Base-by-base conservation (phyloP, 2,329 filamentous ascomycete species). In the Alternaria alternata region DNA sequence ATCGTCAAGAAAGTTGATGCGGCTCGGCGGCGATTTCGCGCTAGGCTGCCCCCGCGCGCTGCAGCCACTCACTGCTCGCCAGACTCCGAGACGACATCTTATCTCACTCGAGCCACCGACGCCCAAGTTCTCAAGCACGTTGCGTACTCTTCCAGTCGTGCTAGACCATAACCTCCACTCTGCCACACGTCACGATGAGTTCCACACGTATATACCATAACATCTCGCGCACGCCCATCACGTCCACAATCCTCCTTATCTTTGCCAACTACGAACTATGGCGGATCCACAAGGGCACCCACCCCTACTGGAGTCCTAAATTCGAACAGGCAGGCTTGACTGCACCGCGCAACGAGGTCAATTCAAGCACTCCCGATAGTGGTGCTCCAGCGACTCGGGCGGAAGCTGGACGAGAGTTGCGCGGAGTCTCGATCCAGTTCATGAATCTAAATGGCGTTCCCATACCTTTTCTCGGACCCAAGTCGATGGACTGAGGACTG, bases 381-480 rank as follows among this genome's bases (percentile, higher is more conserved):
- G 56, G 46, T 28, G 55, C 55, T 22, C 43, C 39, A 9, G 39
- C 20, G 41, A 20, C 51, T 32, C 54, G 42, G 36, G 48, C 36
- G 24, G 55, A 56, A 28, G 49, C 53, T 9, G 61, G 41, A 38
- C 30, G 52, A 34, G 59, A 62, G 16, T 26, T 49, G 14, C 44
- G 60, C 32, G 63, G 57, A 41, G 24, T 57, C 12, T 62, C 63
- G 51, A 69, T 70, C 58, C 66, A 62, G 30, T 75, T 70, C 69
- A 67, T 65, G 20, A 65, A 63, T 20, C 48, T 75, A 26, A 74
- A 75, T 38, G 71, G 74, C 48, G 61, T 75, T 20, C 72, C 73
- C 20, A 70, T 76, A 48, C 72, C 73, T 18, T 61, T 61, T 30
- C 41, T 61, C 16, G 44, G 38, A 16, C 34, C 42, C 14, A 53